Evolutionary conservation across 164 flowering plant species (phyloP), one percentile per base, ranked within the genome.

Genomic region (Houttuynia cordata): DNA sequence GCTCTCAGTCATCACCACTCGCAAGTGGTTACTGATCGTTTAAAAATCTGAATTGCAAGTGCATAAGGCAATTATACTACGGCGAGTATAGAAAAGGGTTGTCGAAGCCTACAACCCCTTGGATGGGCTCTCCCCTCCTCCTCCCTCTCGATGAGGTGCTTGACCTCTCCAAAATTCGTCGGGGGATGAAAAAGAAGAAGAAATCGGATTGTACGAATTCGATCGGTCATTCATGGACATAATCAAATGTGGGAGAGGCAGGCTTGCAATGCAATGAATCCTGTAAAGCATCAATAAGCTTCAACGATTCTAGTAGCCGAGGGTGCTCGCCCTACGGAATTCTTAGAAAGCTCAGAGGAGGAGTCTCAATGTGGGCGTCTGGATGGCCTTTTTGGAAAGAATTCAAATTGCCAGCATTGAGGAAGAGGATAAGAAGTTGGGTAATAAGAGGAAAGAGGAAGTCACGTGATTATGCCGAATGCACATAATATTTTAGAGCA

Each of bases 191-290:
- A 39, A 56, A 45, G 6, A 49, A 57, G 10, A 52, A 49, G 42
- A 24, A 53, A 56, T n/a, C n/a, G n/a, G n/a, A n/a, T 21, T 62
- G 8, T 14, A 58, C 4, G 55, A 4, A 8, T 51, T 5, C 8
- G 63, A 77, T 50, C 50, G 60, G 56, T 79, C 72, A 0, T 63
- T 91, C 67, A 75, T 80, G 1, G 78, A 74, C 4, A 85, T 73
- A 61, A 76, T 73, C 4, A 64, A 80, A 9, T 83, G 87, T 19
- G 81, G 80, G 1, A 76, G 88, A 73, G 84, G 96, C 12, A 75
- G 50, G 62, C 67, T 76, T n/a, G 89, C 81, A 0, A 79, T 83
- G 85, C 69, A 71, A 41, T 71, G 63, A 42, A 78, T 90, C 23
- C 64, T 77, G 0, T 56, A 70, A 47, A 75, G 85, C 64, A 74